phyloP scores from a whole-genome alignment of 83 land plant genomes.

The Thuja plicata region DNA sequence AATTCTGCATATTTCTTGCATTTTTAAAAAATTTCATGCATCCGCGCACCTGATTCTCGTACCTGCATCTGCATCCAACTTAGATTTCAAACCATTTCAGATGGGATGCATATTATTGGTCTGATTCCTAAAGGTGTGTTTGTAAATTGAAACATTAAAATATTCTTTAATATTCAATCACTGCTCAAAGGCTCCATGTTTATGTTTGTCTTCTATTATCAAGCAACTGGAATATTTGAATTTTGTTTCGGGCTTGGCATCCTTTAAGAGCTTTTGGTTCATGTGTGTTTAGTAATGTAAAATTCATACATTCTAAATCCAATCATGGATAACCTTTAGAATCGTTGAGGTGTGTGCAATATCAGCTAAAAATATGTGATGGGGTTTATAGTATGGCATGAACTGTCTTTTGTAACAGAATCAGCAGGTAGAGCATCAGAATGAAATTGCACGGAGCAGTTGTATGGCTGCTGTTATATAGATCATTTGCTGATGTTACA shows the following conservation, averaged over 20 bases:
- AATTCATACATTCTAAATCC: background rate
- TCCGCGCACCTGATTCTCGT: too few species aligned
- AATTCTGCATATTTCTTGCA: too few species aligned
- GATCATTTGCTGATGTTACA: slow-evolving; percentile 7
- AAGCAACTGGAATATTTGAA: background rate
- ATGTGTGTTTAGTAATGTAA: background rate
- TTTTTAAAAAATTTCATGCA: too few species aligned
- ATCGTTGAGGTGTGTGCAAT: background rate
- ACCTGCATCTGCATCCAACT: too few species aligned
- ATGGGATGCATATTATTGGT: background rate
- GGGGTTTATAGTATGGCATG: background rate
- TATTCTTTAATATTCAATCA: background rate
- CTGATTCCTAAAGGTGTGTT: background rate
- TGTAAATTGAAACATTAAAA: background rate
- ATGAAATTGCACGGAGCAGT: slow-evolving; percentile 6
- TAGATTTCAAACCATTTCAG: background rate
- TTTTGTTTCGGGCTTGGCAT: background rate
- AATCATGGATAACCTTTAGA: background rate
- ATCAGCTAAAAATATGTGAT: background rate
- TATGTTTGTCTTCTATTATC: background rate
- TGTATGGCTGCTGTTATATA: slow-evolving; percentile 11
- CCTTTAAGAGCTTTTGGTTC: background rate
- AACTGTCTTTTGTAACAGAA: background rate
- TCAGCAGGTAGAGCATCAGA: background rate
- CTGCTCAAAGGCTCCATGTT: background rate